Evolutionary conservation across 345 rosid species (phyloP).

Genomic region (Diplotaxis tenuifolia): DNA sequence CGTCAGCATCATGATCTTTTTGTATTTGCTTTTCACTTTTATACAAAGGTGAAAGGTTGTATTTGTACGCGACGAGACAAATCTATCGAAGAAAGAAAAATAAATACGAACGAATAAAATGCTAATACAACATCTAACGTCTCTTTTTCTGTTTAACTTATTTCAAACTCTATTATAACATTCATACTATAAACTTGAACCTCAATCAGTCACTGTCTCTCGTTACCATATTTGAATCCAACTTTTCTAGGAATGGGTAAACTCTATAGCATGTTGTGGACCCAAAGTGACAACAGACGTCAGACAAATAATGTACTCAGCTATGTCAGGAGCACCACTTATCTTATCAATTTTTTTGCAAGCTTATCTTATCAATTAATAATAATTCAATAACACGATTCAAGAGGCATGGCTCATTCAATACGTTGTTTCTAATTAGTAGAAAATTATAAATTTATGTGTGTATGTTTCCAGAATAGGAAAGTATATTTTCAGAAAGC

Average conservation of each 20-base stretch:
- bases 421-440: neutral
- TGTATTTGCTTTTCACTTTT: neutral
- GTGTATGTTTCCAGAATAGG: neutral
- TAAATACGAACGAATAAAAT: neutral
- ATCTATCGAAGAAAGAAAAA: no score
- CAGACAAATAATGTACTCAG: neutral
- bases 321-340: slow-evolving; percentile 25
- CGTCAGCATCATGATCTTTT: no score
- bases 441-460: no score
- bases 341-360: neutral
- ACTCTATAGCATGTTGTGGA: neutral
- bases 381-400: neutral
- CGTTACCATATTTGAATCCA: neutral
- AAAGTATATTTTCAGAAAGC: neutral
- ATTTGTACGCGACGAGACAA: neutral
- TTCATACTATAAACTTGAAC: no score
- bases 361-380: slow-evolving; percentile 8
- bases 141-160: neutral
- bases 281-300: neutral
- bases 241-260: neutral
- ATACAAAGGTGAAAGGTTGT: neutral
- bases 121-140: neutral
- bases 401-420: neutral
- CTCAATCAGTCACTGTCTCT: neutral
- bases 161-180: neutral